Evolutionary conservation across 345 rosid species (phyloP).

Genomic region (Boechera retrofracta): DNA sequence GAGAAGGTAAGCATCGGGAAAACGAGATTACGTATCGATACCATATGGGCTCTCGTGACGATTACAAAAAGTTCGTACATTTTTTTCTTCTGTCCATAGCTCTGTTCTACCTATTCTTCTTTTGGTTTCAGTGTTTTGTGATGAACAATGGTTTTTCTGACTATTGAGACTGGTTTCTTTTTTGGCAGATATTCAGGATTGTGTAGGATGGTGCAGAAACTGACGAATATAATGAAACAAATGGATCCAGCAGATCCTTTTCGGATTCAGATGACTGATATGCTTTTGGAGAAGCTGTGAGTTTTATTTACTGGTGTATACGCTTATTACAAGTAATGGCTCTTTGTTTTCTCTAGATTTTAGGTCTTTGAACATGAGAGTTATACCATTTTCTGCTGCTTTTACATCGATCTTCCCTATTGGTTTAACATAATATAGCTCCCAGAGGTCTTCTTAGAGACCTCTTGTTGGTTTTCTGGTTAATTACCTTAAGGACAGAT

Average conservation of each 20-base stretch:
- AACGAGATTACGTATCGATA: conserved; percentile 64
- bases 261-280: conserved; percentile 86
- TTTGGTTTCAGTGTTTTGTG: not conserved
- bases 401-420: not conserved
- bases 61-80: conserved; percentile 77
- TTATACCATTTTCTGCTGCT: not conserved
- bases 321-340: not conserved
- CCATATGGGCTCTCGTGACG: conserved; percentile 80
- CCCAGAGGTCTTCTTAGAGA: not conserved
- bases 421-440: not conserved
- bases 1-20: conserved; percentile 82
- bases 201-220: conserved; percentile 89
- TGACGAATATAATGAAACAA: conserved; percentile 78
- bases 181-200: conserved; percentile 64
- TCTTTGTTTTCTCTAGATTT: not conserved
- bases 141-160: conserved; percentile 6
- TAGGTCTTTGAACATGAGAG: not conserved
- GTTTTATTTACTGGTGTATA: conserved; percentile 22
- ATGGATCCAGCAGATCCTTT: conserved; percentile 82
- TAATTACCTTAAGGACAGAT: not conserved
- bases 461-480: not conserved
- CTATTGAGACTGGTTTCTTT: not conserved
- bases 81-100: not conserved
- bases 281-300: conserved; percentile 86
- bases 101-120: not conserved